Evolutionary conservation across 192 early-diverging fungal species (phyloP), one percentile per base, ranked within the genome.

Genomic region (Podila horticola): DNA sequence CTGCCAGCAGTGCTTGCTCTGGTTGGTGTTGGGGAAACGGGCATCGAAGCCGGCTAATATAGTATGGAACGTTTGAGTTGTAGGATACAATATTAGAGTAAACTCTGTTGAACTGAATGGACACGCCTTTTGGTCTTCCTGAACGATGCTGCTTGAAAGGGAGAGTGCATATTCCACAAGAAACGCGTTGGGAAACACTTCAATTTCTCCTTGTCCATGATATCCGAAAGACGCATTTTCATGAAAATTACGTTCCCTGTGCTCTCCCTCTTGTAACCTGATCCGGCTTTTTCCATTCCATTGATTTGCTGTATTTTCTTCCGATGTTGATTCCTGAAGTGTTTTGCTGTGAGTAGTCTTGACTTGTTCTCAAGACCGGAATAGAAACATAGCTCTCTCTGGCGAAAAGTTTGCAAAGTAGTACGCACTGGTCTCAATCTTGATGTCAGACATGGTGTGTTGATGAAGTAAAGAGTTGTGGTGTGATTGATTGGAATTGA

Each of bases 1-100:
- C 91, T 99, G 98, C 96, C 96, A 97, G 92, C 98, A 99, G 93
- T 95, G 93, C 91, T 95, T 97, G 77, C 95, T 97, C 92, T 99
- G 97, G 90, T 99, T 98, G 83, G 92, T 92, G 93, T 99, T 99
- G 74, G 97, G 97, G 92, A 99, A 99, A 76, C 89, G 87, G 83
- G 89, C 89, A 82, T 90, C 89, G 72, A 90, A 90, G 55, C 72
- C 75, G 82, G 86, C 89, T 90, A 74, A 64, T 74, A 49, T 22
- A 41, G 19, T 15, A 17, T 33, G 33, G 7, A 24, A 67, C n/a
- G 26, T 36, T 38, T 38, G 13, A 5, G 1, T 20, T 45, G 26
- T 41, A 26, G n/a, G 26, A 58, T 38, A 19, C 5, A 57, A 10
- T 20, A 30, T 13, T 64, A 45, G 15, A 15, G 41, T 45, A 45